Evolutionary conservation across 345 rosid species (phyloP).

Genomic region (Corymbia maculata): DNA sequence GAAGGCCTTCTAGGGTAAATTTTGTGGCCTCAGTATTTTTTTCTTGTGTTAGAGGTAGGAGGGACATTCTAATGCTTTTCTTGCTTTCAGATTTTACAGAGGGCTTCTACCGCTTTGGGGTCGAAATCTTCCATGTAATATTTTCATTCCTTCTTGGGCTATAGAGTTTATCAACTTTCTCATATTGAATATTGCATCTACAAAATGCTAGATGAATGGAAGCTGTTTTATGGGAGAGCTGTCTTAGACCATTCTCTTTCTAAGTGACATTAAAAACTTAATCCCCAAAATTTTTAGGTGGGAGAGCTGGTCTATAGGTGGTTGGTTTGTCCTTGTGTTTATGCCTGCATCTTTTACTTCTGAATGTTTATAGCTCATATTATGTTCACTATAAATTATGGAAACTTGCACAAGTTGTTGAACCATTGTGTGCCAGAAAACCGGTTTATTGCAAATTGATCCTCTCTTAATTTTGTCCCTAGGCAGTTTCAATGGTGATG

Average conservation of each 20-base stretch:
- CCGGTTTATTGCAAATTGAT: background rate
- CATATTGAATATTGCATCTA: background rate
- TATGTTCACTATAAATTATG: background rate
- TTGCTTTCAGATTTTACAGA: slow-evolving; percentile 18
- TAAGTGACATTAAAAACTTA: background rate
- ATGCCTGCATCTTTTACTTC: background rate
- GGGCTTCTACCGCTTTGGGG: slow-evolving; percentile 37
- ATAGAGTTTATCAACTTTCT: background rate
- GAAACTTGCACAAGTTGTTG: background rate
- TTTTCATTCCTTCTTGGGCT: background rate
- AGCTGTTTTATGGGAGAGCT: background rate
- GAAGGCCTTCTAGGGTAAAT: slow-evolving; percentile 53
- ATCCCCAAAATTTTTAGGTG: background rate
- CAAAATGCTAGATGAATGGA: background rate
- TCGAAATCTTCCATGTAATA: slow-evolving; percentile 31
- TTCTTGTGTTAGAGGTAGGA: background rate
- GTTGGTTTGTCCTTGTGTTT: background rate
- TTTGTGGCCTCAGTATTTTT: background rate
- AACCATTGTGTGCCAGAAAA: background rate
- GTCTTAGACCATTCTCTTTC: background rate
- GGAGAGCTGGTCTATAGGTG: background rate
- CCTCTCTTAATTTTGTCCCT: background rate
- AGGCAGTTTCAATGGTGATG: slow-evolving; percentile 49
- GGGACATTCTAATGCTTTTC: background rate
- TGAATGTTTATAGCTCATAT: background rate